phyloP scores from a whole-genome alignment of 192 early-diverging fungal genomes.

The Obelidium mucronatum region DNA sequence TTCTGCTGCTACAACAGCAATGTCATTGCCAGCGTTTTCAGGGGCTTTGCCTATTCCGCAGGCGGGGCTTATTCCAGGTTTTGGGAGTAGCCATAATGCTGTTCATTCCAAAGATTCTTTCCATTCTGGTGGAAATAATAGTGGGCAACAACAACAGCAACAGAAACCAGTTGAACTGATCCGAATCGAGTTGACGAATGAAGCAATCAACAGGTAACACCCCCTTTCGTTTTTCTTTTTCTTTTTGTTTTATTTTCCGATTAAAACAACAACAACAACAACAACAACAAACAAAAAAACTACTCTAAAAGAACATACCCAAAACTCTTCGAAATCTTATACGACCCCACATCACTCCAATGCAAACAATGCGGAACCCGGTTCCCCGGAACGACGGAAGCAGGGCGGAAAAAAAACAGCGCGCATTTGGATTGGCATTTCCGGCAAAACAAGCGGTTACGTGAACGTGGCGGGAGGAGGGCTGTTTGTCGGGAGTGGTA shows the following conservation, averaged over 20 bases:
- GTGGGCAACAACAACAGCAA: no score
- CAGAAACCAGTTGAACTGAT: no score
- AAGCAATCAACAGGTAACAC: no score
- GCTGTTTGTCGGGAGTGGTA: constrained; percentile 91
- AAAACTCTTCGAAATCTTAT: constrained; percentile 56
- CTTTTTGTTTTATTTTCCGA: no score
- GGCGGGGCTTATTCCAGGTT: no score
- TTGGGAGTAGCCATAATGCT: no score
- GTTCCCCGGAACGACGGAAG: constrained; percentile 62
- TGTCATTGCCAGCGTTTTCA: not conserved
- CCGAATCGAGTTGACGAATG: no score
- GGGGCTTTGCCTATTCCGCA: constrained; percentile 27
- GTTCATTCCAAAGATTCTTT: no score
- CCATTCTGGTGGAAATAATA: no score
- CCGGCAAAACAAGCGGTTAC: constrained; percentile 86
- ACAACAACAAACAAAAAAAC: constrained; percentile 15
- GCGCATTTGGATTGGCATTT: constrained; percentile 97
- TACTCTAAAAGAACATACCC: not conserved
- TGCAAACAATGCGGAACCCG: constrained; percentile 96
- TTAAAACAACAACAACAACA: constrained; percentile 45
- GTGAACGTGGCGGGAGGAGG: constrained; percentile 79
- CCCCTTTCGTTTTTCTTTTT: no score
- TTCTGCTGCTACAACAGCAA: not conserved
- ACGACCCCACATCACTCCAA: constrained; percentile 76
- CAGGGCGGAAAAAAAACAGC: constrained; percentile 76